Conservation (phyloP, 1,284 basidiomycete species). For the Pterula multifida region DNA sequence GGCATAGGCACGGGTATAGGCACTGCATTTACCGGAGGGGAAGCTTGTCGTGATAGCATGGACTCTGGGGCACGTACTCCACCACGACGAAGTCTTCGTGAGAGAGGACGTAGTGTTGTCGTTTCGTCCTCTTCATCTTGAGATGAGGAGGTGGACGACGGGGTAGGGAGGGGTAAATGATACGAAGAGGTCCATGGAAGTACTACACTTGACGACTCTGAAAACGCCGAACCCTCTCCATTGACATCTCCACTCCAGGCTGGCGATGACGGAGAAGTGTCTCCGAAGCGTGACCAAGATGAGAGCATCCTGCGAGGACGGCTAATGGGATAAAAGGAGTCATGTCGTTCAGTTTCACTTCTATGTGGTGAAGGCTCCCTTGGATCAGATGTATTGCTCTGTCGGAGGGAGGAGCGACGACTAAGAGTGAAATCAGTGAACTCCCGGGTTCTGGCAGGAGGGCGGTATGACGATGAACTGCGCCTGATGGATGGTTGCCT, state of each 20-base stretch:
- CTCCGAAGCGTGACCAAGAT: not conserved
- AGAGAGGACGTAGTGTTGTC: conserved; percentile 8
- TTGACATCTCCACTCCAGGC: not conserved
- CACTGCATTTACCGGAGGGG: not conserved
- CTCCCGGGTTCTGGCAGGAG: conserved; percentile 42
- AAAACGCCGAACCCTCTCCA: conserved; percentile 4
- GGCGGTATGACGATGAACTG: conserved; percentile 10
- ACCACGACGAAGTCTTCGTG: conserved; percentile 46
- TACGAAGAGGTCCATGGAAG: conserved; percentile 14
- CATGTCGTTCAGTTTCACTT: conserved; percentile 17
- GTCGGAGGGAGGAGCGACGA: conserved; percentile 31
- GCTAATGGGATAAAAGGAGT: conserved; percentile 8
- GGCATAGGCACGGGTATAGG: not conserved
- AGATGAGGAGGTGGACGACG: conserved; percentile 11
- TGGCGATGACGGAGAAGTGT: not conserved
- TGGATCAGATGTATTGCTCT: conserved; percentile 4
- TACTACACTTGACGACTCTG: conserved; percentile 11
- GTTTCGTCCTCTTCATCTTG: conserved; percentile 14
- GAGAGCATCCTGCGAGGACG: not conserved
- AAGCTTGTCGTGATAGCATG: conserved; percentile 24
- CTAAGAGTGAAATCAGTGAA: conserved; percentile 57
- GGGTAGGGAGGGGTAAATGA: conserved; percentile 7
- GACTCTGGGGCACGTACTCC: conserved; percentile 48
- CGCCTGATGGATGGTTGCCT: conserved; percentile 41
- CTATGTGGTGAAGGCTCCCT: conserved; percentile 17